Evolutionary conservation across 192 early-diverging fungal species (phyloP), one percentile per base, ranked within the genome.

Genomic region (Coemansia sp.): DNA sequence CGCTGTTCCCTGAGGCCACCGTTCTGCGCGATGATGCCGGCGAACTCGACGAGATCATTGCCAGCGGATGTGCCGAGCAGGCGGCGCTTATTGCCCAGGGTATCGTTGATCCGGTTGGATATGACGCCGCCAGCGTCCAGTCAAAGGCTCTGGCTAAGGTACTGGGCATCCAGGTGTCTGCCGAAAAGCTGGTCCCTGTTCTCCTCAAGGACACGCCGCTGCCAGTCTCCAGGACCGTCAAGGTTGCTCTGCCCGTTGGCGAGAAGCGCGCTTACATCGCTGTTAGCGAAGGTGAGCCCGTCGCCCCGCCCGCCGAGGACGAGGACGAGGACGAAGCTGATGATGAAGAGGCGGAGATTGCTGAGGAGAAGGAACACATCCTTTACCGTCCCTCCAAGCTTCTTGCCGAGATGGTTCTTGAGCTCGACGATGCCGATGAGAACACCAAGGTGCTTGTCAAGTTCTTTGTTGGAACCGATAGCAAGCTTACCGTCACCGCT

Each of bases 11-110:
- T 28, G 83, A 86, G 54, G 79, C 84, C 50, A 83, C 88, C 31
- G 62, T 63, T 27, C 81, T 97, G 67, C 58, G 75, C 42, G 86
- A 87, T 52, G 81, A 82, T 40, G 95, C 92, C 14, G 84, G 94
- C 59, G 95, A 97, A 72, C 86, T 93, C 9, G 95, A 98, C 77
- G 96, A 98, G 83, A 87, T 94, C 19, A 90, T 97, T 48, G 87
- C 93, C 19, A 80, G 83, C 65, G 96, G 95, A 17, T 95, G 92
- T 75, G 94, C 93, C 23, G 86, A 87, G 62, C 96, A 98, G 82
- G 95, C 88, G 17, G 85, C 85, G 23, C 84, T 96, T 47, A 83
- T 88, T 55, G 77, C 85, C 55, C 84, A 83, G 65, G 62, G 67
- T 61, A 67, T 61, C 29, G 61, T 64, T n/a, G 40, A 63, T 17